Base-by-base conservation (phyloP, 257 asterid genomes). In the Eucommia ulmoides region DNA sequence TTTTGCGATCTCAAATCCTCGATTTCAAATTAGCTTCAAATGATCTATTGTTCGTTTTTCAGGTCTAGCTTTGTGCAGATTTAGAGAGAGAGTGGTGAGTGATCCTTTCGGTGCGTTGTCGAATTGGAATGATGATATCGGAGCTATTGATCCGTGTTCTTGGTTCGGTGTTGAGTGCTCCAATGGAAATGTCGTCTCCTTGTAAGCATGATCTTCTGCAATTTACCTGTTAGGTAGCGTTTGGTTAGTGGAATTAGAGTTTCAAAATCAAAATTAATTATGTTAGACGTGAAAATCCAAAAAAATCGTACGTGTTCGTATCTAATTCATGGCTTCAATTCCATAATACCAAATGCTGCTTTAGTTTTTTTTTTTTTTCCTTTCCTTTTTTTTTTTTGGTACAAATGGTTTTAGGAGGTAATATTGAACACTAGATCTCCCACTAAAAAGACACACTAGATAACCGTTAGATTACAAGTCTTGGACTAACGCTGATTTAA, bases 111-210 rank as follows among this genome's bases (percentile, higher is more conserved):
- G 11, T 3, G 44, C 44, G 11, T 18, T 35, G 15, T 35, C 44
- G 16, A 35, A 35, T 9, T 35, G 44, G 44, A 35, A 35, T 3
- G 11, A 35, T 35, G 6, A 14, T 58, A 54, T 53, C 33, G 66
- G 62, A 29, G 53, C 22, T 19, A 42, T 60, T 57, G 41, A 51
- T 22, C 65, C 41, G 1, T 66, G 73, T 52, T 61, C 64, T 18
- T 66, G 68, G 68, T 55, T 53, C n/a, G 73, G 73, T 44, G 61
- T 66, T 8, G 26, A 51, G 46, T 66, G 73, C 44, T 55, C 61
- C 18, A 12, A 29, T 29, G 68, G 68, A 24, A 58, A 52, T 21
- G 61, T 66, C 3, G 49, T 61, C 2, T 19, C 20, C 8, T 42
- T 66, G 73, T 66, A 55, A 61, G 73, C 48, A 23, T 22, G 22